Conservation (phyloP, 768 basidiomycete genomes). For the Termitomyces sp. region DNA sequence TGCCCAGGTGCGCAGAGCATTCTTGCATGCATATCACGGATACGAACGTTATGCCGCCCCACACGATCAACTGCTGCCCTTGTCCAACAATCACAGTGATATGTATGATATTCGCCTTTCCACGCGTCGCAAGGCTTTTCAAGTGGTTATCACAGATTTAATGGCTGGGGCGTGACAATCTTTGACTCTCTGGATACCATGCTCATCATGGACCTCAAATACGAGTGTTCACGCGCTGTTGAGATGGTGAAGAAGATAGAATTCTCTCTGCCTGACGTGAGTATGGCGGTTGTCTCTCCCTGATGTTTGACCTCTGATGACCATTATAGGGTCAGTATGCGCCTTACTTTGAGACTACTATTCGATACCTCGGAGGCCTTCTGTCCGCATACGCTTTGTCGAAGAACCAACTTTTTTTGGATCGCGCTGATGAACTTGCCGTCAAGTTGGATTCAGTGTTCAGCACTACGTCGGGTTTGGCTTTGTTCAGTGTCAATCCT, state of each 20-base stretch:
- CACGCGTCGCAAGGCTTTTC: not conserved
- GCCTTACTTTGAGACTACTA: constrained; percentile 83
- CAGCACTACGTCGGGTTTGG: constrained; percentile 64
- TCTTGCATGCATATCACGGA: constrained; percentile 63
- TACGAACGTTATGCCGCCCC: constrained; percentile 61
- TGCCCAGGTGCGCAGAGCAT: constrained; percentile 54
- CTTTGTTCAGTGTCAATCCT: constrained; percentile 68
- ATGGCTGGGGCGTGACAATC: constrained; percentile 75
- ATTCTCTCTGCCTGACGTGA: constrained; percentile 45
- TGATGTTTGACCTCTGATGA: not conserved
- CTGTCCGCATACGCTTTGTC: constrained; percentile 81
- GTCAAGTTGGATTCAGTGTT: constrained; percentile 71
- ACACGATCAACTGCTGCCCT: constrained; percentile 58
- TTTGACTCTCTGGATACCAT: constrained; percentile 87
- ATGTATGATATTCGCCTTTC: constrained; percentile 36
- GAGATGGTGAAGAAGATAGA: constrained; percentile 44
- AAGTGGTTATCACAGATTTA: constrained; percentile 45
- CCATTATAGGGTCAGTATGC: constrained; percentile 24
- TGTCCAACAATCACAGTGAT: constrained; percentile 42
- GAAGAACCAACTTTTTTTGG: constrained; percentile 54
- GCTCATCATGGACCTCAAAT: constrained; percentile 70
- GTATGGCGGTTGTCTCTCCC: constrained; percentile 4
- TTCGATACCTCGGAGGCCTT: constrained; percentile 86
- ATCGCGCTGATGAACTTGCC: constrained; percentile 76
- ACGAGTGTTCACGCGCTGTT: constrained; percentile 66